Percentiles rank a stretch among this genome's conserved stretches.
Evolutionary conservation across 1,139 yeast species (phyloP).

Genomic region (Debaryomycetaceae sp.): DNA sequence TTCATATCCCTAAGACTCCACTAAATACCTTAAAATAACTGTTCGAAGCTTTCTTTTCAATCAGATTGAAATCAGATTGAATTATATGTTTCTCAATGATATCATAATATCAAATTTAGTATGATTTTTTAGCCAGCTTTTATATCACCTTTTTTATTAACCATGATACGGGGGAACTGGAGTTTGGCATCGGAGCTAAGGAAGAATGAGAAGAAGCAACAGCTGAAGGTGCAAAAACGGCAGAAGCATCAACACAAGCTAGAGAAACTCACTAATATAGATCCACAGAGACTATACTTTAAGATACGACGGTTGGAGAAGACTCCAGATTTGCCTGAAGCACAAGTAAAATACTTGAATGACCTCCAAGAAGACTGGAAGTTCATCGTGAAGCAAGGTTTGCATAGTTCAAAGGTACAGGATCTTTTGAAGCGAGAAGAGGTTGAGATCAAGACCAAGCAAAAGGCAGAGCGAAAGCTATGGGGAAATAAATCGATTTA

Average conservation of each 20-base stretch:
- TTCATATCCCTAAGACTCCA: not conserved
- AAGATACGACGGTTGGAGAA: slow-evolving; percentile 26
- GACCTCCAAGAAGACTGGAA: slow-evolving; percentile 38
- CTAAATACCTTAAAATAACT: not conserved
- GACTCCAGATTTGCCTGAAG: slow-evolving; percentile 12
- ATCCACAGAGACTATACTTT: slow-evolving; percentile 32
- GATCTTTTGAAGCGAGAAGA: slow-evolving; percentile 19
- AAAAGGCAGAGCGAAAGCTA: slow-evolving; percentile 22
- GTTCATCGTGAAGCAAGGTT: slow-evolving; percentile 30
- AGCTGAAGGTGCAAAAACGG: slow-evolving; percentile 34
- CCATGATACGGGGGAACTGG: slow-evolving; percentile 43
- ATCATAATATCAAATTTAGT: not conserved
- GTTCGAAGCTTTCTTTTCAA: not conserved
- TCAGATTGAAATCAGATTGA: not conserved
- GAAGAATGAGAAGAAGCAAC: slow-evolving; percentile 36
- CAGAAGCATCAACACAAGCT: slow-evolving; percentile 31
- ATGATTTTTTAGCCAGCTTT: not conserved
- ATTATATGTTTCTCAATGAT: not conserved
- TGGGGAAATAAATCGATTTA: slow-evolving; percentile 40
- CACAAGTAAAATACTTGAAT: slow-evolving; percentile 21
- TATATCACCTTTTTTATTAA: not conserved
- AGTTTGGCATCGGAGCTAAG: slow-evolving; percentile 41
- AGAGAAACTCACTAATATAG: slow-evolving; percentile 23
- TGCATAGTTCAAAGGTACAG: slow-evolving; percentile 29
- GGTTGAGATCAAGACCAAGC: slow-evolving; percentile 12